phyloP scores from a whole-genome alignment of 2,329 filamentous ascomycete genomes.

The Colletotrichum sp. region DNA sequence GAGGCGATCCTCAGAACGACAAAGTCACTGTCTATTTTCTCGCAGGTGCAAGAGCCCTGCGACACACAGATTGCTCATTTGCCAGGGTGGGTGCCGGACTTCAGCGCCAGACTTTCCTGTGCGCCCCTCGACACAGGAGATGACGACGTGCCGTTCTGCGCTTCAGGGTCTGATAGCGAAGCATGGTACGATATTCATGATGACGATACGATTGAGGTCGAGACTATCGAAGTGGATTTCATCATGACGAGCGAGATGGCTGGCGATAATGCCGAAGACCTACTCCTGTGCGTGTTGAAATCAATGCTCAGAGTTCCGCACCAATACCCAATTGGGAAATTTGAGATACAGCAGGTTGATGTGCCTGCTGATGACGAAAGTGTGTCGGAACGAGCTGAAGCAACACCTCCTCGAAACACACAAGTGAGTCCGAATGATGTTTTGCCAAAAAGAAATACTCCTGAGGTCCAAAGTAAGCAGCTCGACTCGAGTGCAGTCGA shows the following conservation, averaged over 20 bases:
- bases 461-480: no score
- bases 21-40: neutral
- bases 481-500: no score
- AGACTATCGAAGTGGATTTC: neutral
- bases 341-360: neutral
- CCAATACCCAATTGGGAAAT: neutral
- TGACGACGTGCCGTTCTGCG: neutral
- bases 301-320: neutral
- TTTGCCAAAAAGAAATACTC: no score
- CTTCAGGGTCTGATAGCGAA: neutral
- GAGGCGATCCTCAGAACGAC: neutral
- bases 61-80: neutral
- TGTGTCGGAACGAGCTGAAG: rapidly evolving
- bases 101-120: neutral
- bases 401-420: rapidly evolving
- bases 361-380: no score
- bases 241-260: neutral
- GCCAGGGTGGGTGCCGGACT: neutral
- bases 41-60: neutral
- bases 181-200: neutral
- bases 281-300: neutral
- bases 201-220: neutral
- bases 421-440: no score
- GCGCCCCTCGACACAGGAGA: neutral
- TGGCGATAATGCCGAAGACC: neutral